phyloP scores from a whole-genome alignment of 257 asterid genomes.

The Lycium ferocissimum region DNA sequence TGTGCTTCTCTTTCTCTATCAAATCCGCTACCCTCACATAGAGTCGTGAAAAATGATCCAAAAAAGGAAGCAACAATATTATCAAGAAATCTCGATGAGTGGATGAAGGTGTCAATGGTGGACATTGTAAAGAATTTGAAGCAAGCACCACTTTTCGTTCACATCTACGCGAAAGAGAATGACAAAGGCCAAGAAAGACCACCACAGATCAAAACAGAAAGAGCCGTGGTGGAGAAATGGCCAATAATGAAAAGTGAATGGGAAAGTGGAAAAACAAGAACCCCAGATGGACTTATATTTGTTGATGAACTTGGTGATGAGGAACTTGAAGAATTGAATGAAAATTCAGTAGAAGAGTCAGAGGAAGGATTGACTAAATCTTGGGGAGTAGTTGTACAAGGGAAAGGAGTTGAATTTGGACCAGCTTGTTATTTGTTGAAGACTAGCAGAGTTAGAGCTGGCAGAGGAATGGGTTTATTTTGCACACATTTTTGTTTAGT shows the following conservation, averaged over 20 bases:
- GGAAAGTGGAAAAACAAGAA: constrained; percentile 47
- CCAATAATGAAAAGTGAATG: constrained; percentile 42
- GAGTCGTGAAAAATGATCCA: background rate
- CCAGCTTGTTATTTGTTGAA: constrained; percentile 73
- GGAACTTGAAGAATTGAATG: constrained; percentile 19
- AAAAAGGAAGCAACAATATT: background rate
- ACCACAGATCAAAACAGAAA: constrained; percentile 44
- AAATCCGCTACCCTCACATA: background rate
- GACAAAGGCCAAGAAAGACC: constrained; percentile 9
- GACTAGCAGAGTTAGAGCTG: constrained; percentile 66
- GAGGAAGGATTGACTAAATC: constrained; percentile 53
- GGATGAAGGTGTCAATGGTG: constrained; percentile 60
- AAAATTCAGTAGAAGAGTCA: background rate
- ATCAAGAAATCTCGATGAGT: constrained; percentile 51
- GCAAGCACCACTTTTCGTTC: constrained; percentile 69
- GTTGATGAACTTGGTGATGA: constrained; percentile 58
- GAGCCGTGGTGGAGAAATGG: constrained; percentile 59
- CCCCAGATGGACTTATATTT: constrained; percentile 76
- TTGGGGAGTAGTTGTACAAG: constrained; percentile 79
- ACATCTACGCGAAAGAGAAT: constrained; percentile 40
- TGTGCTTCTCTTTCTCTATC: constrained; percentile 5
- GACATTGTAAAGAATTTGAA: constrained; percentile 70
- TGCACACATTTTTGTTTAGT: constrained; percentile 75
- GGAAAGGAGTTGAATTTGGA: constrained; percentile 56
- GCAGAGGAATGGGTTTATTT: constrained; percentile 63